Conservation (phyloP, 805 yeast species). For the Metschnikowia gruessii region DNA sequence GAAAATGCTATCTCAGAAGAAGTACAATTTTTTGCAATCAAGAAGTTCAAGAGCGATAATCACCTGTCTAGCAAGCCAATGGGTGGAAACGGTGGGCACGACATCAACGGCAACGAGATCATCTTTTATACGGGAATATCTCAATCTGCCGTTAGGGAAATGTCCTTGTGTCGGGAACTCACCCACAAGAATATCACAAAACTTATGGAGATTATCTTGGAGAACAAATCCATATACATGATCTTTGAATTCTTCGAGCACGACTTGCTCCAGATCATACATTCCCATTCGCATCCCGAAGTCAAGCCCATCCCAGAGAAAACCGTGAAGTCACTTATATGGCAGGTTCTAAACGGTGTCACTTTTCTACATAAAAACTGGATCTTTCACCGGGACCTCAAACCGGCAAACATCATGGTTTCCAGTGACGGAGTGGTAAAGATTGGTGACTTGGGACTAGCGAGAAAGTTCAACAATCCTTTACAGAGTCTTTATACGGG, state of each 20-base stretch:
- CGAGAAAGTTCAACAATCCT: slow-evolving; percentile 83
- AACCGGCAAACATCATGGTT: slow-evolving; percentile 98
- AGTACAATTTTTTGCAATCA: slow-evolving; percentile 68
- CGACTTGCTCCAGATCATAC: slow-evolving; percentile 90
- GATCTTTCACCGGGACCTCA: slow-evolving; percentile 92
- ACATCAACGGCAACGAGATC: slow-evolving; percentile 75
- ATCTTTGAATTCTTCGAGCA: slow-evolving; percentile 96
- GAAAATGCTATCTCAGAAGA: slow-evolving; percentile 10
- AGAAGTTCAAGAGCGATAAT: slow-evolving; percentile 87
- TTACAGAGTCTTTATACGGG: slow-evolving; percentile 85
- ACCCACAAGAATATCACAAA: slow-evolving; percentile 75
- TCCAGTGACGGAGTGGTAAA: slow-evolving; percentile 86
- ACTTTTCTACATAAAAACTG: slow-evolving; percentile 91
- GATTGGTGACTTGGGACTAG: slow-evolving; percentile 92
- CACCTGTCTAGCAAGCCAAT: slow-evolving; percentile 31
- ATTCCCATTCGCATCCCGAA: slow-evolving; percentile 90
- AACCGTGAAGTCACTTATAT: slow-evolving; percentile 78
- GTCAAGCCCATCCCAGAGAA: slow-evolving; percentile 71
- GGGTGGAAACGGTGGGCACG: slow-evolving; percentile 27
- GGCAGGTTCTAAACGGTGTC: slow-evolving; percentile 93
- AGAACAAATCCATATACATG: slow-evolving; percentile 88
- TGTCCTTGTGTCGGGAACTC: slow-evolving; percentile 90
- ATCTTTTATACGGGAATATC: slow-evolving; percentile 91
- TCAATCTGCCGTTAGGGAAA: slow-evolving; percentile 93
- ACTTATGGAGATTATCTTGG: slow-evolving; percentile 78